Conservation (phyloP, 305 asterid genomes). For the Fraxinus albicans region DNA sequence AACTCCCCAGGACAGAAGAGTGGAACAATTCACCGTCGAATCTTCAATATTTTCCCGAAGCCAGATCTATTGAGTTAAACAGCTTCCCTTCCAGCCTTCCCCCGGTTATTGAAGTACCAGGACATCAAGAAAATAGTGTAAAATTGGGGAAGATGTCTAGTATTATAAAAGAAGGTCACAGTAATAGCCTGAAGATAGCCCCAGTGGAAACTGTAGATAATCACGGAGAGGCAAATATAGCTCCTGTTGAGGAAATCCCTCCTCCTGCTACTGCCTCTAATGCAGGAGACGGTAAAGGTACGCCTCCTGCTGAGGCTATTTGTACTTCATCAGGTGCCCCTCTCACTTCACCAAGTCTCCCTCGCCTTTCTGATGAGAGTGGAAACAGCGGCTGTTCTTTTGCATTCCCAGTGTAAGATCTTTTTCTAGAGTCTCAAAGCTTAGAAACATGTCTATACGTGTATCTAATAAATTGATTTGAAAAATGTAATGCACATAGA, state of each 20-base stretch:
- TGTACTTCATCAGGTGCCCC: slow-evolving; percentile 16
- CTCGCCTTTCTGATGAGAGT: slow-evolving; percentile 69
- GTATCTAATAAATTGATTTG: background rate
- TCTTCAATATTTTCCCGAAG: slow-evolving; percentile 25
- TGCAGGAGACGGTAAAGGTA: slow-evolving; percentile 26
- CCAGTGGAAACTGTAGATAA: slow-evolving; percentile 16
- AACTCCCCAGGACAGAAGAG: slow-evolving; percentile 47
- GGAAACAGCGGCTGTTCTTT: slow-evolving; percentile 58
- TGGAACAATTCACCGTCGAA: slow-evolving; percentile 25
- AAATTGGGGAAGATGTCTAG: slow-evolving; percentile 27
- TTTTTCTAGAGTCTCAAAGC: background rate
- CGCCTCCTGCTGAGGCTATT: slow-evolving; percentile 14
- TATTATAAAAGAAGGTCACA: slow-evolving; percentile 24
- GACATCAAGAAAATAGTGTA: slow-evolving; percentile 38
- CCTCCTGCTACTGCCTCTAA: slow-evolving; percentile 23
- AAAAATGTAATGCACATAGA: background rate
- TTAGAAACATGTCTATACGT: background rate
- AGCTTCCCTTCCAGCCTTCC: slow-evolving; percentile 42
- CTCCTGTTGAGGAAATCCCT: slow-evolving; percentile 11
- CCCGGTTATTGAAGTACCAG: slow-evolving; percentile 53
- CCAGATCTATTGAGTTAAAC: slow-evolving; percentile 38
- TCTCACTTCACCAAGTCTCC: slow-evolving; percentile 30
- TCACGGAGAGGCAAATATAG: slow-evolving; percentile 18
- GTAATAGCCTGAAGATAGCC: slow-evolving; percentile 20
- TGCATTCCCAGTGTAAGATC: slow-evolving; percentile 89